phyloP scores from a whole-genome alignment of 345 rosid genomes.

The Ceriops tagal region DNA sequence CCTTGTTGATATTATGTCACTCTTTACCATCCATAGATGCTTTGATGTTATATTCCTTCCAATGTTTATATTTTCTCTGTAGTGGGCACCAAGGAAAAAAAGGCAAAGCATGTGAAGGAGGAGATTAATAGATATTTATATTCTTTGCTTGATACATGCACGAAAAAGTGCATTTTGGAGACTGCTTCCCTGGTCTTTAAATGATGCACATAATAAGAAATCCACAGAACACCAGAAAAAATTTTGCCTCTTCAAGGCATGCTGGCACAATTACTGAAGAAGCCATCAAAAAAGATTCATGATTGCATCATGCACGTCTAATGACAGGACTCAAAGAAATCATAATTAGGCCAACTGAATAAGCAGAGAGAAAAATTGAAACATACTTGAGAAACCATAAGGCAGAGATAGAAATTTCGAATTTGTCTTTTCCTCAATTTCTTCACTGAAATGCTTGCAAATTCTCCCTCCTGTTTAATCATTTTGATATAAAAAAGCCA shows the following conservation, averaged over 20 bases:
- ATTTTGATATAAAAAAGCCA: slow-evolving; percentile 9
- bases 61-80: no score
- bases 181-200: neutral
- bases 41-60: no score
- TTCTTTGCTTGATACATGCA: no score
- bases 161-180: no score
- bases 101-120: no score
- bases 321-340: neutral
- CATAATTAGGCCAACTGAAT: neutral
- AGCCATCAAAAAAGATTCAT: neutral
- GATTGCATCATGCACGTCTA: neutral
- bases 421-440: slow-evolving; percentile 85
- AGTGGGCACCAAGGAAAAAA: no score
- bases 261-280: neutral
- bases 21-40: no score
- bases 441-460: slow-evolving; percentile 72
- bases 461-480: slow-evolving; percentile 73
- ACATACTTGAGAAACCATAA: slow-evolving; percentile 93
- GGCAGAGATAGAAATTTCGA: slow-evolving; percentile 85
- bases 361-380: slow-evolving; percentile 5
- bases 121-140: no score
- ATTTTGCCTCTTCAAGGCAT: neutral
- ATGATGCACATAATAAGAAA: neutral
- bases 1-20: no score
- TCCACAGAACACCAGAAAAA: no score